A percentile compares a stretch with the other conserved stretches of the same genome.
Conservation (phyloP, 73 alveolate species). For the Uronychia binucleata region DNA sequence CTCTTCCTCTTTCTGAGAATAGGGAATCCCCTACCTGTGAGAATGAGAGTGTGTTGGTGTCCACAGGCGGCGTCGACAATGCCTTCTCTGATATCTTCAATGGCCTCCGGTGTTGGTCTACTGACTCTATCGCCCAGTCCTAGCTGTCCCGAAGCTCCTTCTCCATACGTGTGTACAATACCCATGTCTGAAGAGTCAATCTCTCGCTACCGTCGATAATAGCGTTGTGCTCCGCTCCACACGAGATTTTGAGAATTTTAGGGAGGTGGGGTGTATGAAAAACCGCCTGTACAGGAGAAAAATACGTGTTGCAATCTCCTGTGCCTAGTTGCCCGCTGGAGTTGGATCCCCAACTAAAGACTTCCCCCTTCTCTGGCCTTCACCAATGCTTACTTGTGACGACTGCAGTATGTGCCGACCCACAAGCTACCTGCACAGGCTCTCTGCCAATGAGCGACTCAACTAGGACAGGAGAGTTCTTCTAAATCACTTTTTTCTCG, state of each 20-base stretch:
- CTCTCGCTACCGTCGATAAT: slow-evolving; percentile 6
- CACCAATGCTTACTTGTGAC: slow-evolving; percentile 54
- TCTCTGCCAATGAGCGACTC: slow-evolving; percentile 55
- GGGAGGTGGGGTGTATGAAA: neutral
- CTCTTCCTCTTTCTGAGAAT: slow-evolving; percentile 43
- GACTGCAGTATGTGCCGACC: slow-evolving; percentile 54
- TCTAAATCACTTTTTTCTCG: slow-evolving; percentile 20
- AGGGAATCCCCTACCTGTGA: too few species aligned
- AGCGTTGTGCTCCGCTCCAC: neutral
- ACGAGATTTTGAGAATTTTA: neutral
- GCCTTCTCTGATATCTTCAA: neutral
- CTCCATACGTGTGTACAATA: slow-evolving; percentile 46
- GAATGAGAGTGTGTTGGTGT: slow-evolving; percentile 65
- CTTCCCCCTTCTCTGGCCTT: slow-evolving; percentile 73
- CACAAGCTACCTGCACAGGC: slow-evolving; percentile 63
- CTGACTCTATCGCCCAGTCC: neutral
- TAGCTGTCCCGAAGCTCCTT: neutral
- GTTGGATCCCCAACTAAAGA: slow-evolving; percentile 67
- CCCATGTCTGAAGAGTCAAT: slow-evolving; percentile 11
- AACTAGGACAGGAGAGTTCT: slow-evolving; percentile 62
- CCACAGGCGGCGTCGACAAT: slow-evolving; percentile 56
- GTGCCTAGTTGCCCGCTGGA: slow-evolving; percentile 50
- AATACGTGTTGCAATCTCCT: slow-evolving; percentile 39
- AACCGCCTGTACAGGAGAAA: neutral
- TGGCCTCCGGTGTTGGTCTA: neutral